Conservation (phyloP, 2,329 filamentous ascomycete genomes). For the Arthrobotrys pseudoclavata region DNA sequence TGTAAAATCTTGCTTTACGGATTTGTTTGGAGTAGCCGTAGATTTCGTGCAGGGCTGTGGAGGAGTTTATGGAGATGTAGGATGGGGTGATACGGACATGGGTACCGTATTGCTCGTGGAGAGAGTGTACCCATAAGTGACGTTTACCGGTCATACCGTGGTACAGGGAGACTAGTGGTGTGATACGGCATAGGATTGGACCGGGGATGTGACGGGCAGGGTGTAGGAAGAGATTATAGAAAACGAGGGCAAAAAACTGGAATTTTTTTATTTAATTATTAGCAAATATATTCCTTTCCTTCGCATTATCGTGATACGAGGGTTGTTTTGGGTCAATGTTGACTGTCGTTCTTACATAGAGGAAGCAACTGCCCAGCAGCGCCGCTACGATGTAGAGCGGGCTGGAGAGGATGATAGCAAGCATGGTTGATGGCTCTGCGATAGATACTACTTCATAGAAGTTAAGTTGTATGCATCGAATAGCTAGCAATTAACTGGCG, state of each 20-base stretch:
- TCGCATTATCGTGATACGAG: too few species aligned
- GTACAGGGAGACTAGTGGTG: conserved; percentile 74
- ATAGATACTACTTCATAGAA: conserved; percentile 2
- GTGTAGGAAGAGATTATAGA: conserved; percentile 75
- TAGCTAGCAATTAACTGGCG: conserved; percentile 25
- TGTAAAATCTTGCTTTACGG: conserved; percentile 69
- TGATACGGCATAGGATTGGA: conserved; percentile 74
- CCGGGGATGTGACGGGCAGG: conserved; percentile 76
- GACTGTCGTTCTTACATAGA: conserved; percentile 40
- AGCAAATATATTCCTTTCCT: background rate
- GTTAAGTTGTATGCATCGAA: conserved; percentile 26
- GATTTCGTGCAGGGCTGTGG: conserved; percentile 68
- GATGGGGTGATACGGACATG: conserved; percentile 61
- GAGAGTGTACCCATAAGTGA: conserved; percentile 79
- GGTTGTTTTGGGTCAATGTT: background rate
- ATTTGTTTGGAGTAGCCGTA: conserved; percentile 69
- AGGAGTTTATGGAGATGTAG: conserved; percentile 62
- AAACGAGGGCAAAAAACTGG: conserved; percentile 48
- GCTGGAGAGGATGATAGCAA: conserved; percentile 46
- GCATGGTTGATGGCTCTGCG: conserved; percentile 22
- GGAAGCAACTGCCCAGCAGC: conserved; percentile 37
- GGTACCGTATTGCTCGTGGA: conserved; percentile 79
- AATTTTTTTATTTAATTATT: conserved; percentile 49
- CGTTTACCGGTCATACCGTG: conserved; percentile 81
- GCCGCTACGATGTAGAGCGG: conserved; percentile 50